Evolutionary conservation across 257 asterid species (phyloP), one percentile per base, ranked within the genome.

Genomic region (Petrea volubilis): DNA sequence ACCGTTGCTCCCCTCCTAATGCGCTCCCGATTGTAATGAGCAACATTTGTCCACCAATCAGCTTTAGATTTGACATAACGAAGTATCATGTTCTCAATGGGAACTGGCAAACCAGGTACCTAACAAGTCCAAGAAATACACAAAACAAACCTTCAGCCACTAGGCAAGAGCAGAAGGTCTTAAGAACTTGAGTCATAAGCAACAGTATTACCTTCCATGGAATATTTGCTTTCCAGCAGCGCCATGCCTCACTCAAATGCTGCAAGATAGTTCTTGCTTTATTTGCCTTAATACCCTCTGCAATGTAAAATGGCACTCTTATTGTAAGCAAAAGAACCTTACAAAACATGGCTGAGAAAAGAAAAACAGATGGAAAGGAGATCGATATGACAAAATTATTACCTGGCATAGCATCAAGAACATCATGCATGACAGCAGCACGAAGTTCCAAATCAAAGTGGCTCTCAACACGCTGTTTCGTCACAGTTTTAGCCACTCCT

Each of bases 31-130:
- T 95, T 95, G 77, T 95, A 95, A 75, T 95, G 99, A 61, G 99
- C 96, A 74, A 95, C 99, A 84, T 95, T 95, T 28, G 99, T 95
- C 98, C 99, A 95, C 99, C 99, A 95, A 83, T 95, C 99, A 68
- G 99, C 99, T 84, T 95, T 95, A 34, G 99, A 92, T 77, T 95
- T 95, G 60, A 95, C 99, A 74, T 95, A 95, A n/a, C 98, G 96
- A 27, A 95, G 96, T 64, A 95, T 95, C 99, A 95, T 92, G 85
- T 95, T 95, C 90, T 92, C 99, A 77, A 95, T 90, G 6, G 99
- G 99, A 73, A 95, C 99, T 23, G 99, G 99, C 78, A 92, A 79
- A 59, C 97, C 99, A 31, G 99, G 99, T 28, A 95, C 97, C 93
- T 87, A 18, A 56, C 7, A 71, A 20, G 70, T 28, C 66, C 38